Conservation (phyloP, 78 protist species). For the Dictyostelium brefeldianum region DNA sequence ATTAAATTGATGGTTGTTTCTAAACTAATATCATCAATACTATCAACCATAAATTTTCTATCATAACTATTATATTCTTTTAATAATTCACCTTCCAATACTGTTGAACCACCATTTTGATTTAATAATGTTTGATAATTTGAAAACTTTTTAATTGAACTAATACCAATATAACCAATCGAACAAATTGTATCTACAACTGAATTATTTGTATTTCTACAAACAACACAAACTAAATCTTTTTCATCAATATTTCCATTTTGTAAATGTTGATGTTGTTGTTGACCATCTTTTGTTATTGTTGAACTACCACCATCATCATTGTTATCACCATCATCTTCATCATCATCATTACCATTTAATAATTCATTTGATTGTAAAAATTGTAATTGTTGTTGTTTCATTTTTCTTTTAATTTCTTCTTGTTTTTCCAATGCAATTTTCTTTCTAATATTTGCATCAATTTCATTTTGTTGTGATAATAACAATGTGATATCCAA, state of each 20-base stretch:
- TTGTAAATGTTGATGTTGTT: background rate
- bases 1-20: background rate
- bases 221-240: constrained; percentile 47
- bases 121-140: background rate
- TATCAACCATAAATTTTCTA: background rate
- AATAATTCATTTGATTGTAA: constrained; percentile 1
- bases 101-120: background rate
- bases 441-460: constrained; percentile 14
- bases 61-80: background rate
- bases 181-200: constrained; percentile 10
- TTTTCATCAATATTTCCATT: background rate
- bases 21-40: background rate
- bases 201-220: background rate
- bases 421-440: constrained; percentile 31
- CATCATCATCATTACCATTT: constrained; percentile 20
- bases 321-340: background rate
- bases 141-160: background rate
- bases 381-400: constrained; percentile 56
- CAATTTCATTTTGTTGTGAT: constrained; percentile 21
- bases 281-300: background rate
- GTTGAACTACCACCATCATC: background rate
- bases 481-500: constrained; percentile 14
- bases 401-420: constrained; percentile 60
- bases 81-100: background rate
- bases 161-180: constrained; percentile 17